Conservation (phyloP, 1,139 yeast species). For the Casaregolazyma suthepensis region DNA sequence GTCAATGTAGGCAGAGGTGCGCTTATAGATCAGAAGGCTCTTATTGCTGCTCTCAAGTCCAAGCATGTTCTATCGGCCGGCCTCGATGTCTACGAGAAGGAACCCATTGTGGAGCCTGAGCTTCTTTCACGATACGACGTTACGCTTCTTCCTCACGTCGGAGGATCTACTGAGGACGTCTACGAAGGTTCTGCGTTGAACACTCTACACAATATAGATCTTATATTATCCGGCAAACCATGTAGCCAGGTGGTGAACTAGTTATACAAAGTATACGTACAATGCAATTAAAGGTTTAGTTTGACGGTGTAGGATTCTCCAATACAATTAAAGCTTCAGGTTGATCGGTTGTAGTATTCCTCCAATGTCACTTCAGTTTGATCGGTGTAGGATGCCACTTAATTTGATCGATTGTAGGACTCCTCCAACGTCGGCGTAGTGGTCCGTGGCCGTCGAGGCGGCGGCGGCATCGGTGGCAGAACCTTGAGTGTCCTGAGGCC, state of each 20-base stretch:
- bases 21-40: slow-evolving; percentile 65
- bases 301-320: too few relatives aligned
- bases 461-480: slow-evolving; percentile 15
- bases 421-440: neutral
- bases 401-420: neutral
- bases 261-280: slow-evolving; percentile 1
- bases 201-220: slow-evolving; percentile 15
- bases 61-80: slow-evolving; percentile 74
- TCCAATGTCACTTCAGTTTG: too few relatives aligned
- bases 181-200: slow-evolving; percentile 12
- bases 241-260: slow-evolving; percentile 10
- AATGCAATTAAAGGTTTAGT: neutral
- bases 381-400: too few relatives aligned
- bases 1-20: slow-evolving; percentile 79
- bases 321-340: too few relatives aligned
- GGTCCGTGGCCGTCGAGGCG: slow-evolving; percentile 16
- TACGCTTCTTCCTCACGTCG: slow-evolving; percentile 70
- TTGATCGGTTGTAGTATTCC: neutral
- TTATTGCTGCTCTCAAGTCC: slow-evolving; percentile 57
- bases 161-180: slow-evolving; percentile 57
- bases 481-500: neutral
- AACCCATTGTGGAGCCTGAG: slow-evolving; percentile 52
- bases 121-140: slow-evolving; percentile 59
- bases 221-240: slow-evolving; percentile 12
- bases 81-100: slow-evolving; percentile 70